Evolutionary conservation across 306 rosid genomes (phyloP).

Genomic region (Cucumis hystrix): DNA sequence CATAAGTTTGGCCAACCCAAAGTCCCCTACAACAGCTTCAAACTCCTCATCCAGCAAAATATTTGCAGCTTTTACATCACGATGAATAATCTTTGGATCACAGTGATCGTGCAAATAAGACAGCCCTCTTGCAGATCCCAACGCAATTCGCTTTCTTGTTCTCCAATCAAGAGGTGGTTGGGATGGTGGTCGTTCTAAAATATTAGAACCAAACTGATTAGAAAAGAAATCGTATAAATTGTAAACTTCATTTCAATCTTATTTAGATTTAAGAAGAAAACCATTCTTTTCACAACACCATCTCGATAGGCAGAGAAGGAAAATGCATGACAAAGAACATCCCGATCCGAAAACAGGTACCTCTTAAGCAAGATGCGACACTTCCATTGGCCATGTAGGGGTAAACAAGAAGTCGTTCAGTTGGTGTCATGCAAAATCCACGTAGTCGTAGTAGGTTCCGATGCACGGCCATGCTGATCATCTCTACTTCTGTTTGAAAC

Average conservation of each 20-base stretch:
- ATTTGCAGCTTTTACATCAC: conserved; percentile 95
- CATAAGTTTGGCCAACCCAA: conserved; percentile 97
- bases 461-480: conserved; percentile 99
- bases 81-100: conserved; percentile 94
- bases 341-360: conserved; percentile 13
- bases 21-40: conserved; percentile 98
- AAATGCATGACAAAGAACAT: background rate
- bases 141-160: conserved; percentile 77
- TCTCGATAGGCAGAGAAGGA: background rate
- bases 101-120: conserved; percentile 97
- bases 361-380: conserved; percentile 97
- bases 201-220: background rate
- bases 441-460: conserved; percentile 90
- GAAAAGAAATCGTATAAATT: background rate
- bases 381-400: conserved; percentile 99
- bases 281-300: background rate
- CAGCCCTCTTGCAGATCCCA: conserved; percentile 98
- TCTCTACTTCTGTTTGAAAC: conserved; percentile 99
- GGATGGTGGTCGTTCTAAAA: conserved; percentile 70
- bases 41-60: conserved; percentile 95
- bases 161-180: conserved; percentile 97
- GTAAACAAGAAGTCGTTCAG: conserved; percentile 92
- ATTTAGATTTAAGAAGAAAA: background rate
- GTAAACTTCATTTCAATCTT: background rate
- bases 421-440: conserved; percentile 98